These are phyloP conservation scores for Penicillium sp. DNA, from an alignment of 2,329 filamentous ascomycete genomes.

Conservation along the genomic window DNA sequence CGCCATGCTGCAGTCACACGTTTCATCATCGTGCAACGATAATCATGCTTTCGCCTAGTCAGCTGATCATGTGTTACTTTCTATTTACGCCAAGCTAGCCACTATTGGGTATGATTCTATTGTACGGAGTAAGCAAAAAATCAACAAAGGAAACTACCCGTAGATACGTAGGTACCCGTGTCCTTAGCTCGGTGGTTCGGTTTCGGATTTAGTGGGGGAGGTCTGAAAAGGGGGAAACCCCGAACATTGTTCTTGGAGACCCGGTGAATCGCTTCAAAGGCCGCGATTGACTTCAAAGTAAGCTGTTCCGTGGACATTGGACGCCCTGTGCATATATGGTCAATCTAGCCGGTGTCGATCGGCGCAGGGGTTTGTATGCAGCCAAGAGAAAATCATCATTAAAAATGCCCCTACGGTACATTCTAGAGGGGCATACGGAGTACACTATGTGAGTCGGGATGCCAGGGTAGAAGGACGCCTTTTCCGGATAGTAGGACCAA, in stretches of 20 bases:
- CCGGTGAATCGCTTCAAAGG: neutral
- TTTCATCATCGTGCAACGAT: neutral
- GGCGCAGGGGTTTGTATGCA: slow-evolving; percentile 19
- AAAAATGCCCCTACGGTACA: neutral
- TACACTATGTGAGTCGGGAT: neutral
- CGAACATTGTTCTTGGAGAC: neutral
- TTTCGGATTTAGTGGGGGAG: slow-evolving; percentile 2
- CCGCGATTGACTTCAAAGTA: neutral
- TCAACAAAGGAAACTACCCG: neutral
- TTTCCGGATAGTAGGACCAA: neutral
- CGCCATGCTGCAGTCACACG: neutral
- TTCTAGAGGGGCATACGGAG: neutral
- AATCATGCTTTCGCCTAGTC: neutral
- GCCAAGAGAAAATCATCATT: slow-evolving; percentile 11
- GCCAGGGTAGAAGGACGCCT: neutral
- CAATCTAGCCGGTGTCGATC: slow-evolving; percentile 8
- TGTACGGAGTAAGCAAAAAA: neutral
- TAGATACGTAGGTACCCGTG: slow-evolving; percentile 1
- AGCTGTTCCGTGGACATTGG: neutral
- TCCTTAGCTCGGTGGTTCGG: neutral
- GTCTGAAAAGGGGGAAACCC: neutral
- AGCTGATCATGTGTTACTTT: neutral
- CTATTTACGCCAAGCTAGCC: neutral
- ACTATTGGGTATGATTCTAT: neutral
- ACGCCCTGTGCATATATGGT: neutral